Base-by-base conservation (phyloP, 139 green algal species). In the Chlamydomonas eustigma region DNA sequence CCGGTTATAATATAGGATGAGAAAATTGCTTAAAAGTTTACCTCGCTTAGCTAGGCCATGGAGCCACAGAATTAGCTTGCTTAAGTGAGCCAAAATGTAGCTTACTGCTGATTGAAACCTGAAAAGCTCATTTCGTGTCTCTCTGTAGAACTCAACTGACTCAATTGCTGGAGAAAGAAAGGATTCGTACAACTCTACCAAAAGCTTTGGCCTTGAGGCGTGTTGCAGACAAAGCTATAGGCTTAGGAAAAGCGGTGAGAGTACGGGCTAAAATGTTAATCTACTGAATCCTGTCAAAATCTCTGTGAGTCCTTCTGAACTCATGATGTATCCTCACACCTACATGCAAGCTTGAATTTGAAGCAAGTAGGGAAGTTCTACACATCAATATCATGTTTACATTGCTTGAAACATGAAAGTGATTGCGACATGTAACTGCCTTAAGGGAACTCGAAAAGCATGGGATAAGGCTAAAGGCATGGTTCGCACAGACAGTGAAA, bases 61-160 rank as follows among this genome's bases (percentile, higher is more conserved):
- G 6, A 28, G 5, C 58, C 58, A 70, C 58, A 32, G 58, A 32
- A 28, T 70, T 6, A 37, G 25, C 58, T 37, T 70, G 58, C 58
- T 70, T 28, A 70, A 70, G 58, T 70, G 58, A 70, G 58, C 22
- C 25, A 32, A n/a, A n/a, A n/a, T n/a, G n/a, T n/a, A n/a, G n/a
- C n/a, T n/a, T n/a, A n/a, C n/a, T n/a, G n/a, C n/a, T n/a, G n/a
- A n/a, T n/a, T n/a, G n/a, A n/a, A n/a, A n/a, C n/a, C n/a, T n/a
- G n/a, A n/a, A n/a, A n/a, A n/a, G n/a, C n/a, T n/a, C n/a, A n/a
- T n/a, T n/a, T n/a, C n/a, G n/a, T n/a, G n/a, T n/a, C n/a, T n/a
- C n/a, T n/a, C n/a, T n/a, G n/a, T n/a, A 96, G 94, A 81, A 98
- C 93, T 0, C 95, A 98, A 91, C 94, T 96, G 30, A 92, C 93